Evolutionary conservation across 345 rosid genomes (phyloP).

Genomic region (Clausena lansium): DNA sequence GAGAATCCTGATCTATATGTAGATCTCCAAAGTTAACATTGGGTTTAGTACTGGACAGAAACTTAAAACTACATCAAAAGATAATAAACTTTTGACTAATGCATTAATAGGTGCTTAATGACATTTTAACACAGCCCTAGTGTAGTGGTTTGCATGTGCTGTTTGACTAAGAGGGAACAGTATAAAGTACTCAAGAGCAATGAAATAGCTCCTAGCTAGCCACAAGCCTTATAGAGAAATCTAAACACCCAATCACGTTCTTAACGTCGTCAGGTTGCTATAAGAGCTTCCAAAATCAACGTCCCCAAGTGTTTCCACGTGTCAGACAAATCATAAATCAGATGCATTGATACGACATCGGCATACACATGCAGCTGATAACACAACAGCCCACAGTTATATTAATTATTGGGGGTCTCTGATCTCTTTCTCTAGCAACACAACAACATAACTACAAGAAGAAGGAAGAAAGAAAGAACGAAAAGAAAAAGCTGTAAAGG

Average conservation of each 20-base stretch:
- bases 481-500: slow-evolving; percentile 3
- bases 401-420: slow-evolving; percentile 30
- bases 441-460: neutral
- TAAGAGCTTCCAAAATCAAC: slow-evolving; percentile 22
- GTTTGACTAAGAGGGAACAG: slow-evolving; percentile 12
- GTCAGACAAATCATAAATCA: slow-evolving; percentile 15
- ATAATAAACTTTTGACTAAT: no score
- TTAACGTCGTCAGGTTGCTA: slow-evolving; percentile 7
- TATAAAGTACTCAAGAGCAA: neutral
- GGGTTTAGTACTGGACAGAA: no score
- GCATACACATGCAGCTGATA: slow-evolving; percentile 41
- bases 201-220: neutral
- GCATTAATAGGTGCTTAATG: no score
- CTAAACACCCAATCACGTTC: slow-evolving; percentile 18
- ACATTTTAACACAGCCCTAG: no score
- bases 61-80: no score
- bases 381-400: slow-evolving; percentile 24
- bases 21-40: no score
- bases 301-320: slow-evolving; percentile 30
- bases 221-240: neutral
- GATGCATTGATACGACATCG: slow-evolving; percentile 30
- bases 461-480: neutral
- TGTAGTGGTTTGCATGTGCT: neutral
- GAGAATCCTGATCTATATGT: no score
- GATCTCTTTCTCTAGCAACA: slow-evolving; percentile 13